Base-by-base conservation (phyloP, 305 asterid species). In the Vinca major region DNA sequence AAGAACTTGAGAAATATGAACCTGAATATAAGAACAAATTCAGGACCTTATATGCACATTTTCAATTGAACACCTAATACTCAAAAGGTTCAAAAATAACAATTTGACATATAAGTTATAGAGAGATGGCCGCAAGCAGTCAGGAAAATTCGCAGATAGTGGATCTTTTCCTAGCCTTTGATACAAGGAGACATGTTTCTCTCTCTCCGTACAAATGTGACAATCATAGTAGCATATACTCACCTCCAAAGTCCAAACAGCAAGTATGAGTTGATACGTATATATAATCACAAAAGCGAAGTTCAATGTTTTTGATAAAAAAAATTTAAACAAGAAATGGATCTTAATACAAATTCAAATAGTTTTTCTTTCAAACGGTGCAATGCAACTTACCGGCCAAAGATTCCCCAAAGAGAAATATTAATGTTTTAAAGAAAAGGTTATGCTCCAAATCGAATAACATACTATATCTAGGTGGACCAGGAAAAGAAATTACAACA, bases 1-100 rank as follows among this genome's bases (percentile, higher is more conserved):
- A 93, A 85, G 87, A 91, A 89, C 77, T 87, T 86, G 50, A 93
- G 85, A 85, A 91, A 93, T 81, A 85, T 83, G 76, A 93, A 86
- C 94, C 97, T 91, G 92, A 85, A 85, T 70, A 77, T 67, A 66
- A 78, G 70, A 79, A 80, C 55, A 63, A 53, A 54, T 52, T 56
- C n/a, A 67, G 48, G 66, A 33, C 66, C 57, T 66, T 69, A 81
- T 74, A 75, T 40, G 6, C 3, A n/a, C 11, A 53, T 53, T 61
- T 39, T 40, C 51, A 40, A 19, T 26, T 53, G 67, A 60, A 33
- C n/a, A 16, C 57, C 13, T 45, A 21, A 68, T 47, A 47, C 16
- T n/a, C 39, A 63, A 26, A 68, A 57, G 26, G 8, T 26, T 7
- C 56, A 47, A n/a, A 9, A 56, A 55, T 5, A 33, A 49, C 16